phyloP scores from a whole-genome alignment of 371 early-diverging fungal species.

The Apophysomyces elegans region DNA sequence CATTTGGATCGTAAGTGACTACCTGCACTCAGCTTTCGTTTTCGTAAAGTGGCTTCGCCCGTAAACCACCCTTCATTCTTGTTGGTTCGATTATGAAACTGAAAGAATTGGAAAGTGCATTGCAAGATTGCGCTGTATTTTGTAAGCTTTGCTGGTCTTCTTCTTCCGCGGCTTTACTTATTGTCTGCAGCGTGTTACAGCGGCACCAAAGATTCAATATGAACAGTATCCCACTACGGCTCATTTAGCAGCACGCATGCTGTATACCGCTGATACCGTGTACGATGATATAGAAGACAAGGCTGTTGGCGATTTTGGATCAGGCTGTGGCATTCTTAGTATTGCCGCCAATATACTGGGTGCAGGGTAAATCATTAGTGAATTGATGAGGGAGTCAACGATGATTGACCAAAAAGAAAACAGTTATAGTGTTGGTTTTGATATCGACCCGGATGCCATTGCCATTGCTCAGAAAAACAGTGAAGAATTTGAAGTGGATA shows the following conservation, averaged over 20 bases:
- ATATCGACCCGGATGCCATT: constrained; percentile 84
- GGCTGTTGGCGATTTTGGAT: constrained; percentile 81
- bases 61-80: background rate
- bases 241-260: constrained; percentile 82
- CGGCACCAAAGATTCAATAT: constrained; percentile 77
- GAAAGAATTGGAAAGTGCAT: constrained; percentile 74
- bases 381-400: background rate
- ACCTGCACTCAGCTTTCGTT: no score
- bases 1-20: no score
- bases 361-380: constrained; percentile 40
- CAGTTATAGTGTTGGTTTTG: constrained; percentile 72
- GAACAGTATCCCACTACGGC: constrained; percentile 90
- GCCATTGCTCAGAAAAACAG: constrained; percentile 72
- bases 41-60: constrained; percentile 9
- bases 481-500: constrained; percentile 68
- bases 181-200: constrained; percentile 26
- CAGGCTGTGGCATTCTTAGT: constrained; percentile 82
- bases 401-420: background rate
- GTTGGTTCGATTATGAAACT: constrained; percentile 62
- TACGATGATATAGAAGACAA: constrained; percentile 81
- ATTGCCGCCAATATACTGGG: constrained; percentile 68
- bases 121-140: constrained; percentile 77
- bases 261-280: constrained; percentile 79
- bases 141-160: constrained; percentile 27
- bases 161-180: constrained; percentile 7